A percentile compares a stretch with the other conserved stretches of the same genome.
phyloP scores from a whole-genome alignment of 345 rosid species.

The Jatropha curcas region DNA sequence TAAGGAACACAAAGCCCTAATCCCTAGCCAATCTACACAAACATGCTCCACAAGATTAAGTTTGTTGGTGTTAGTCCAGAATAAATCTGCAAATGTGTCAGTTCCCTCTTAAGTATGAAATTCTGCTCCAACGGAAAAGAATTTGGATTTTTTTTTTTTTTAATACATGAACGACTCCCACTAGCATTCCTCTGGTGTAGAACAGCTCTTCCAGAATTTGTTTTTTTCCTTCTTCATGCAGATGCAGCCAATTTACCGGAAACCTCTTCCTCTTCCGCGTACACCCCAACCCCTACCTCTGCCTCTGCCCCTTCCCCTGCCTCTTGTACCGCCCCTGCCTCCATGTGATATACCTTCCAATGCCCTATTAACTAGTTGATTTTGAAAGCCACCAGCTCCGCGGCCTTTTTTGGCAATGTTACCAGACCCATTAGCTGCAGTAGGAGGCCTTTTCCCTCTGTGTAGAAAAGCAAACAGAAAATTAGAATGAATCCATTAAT shows the following conservation, averaged over 20 bases:
- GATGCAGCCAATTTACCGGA: slow-evolving; percentile 4
- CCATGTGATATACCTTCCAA: slow-evolving; percentile 83
- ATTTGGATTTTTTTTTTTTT: too few species aligned
- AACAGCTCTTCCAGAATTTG: neutral
- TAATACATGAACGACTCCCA: slow-evolving; percentile 8
- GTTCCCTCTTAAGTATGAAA: slow-evolving; percentile 7
- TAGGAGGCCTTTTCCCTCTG: slow-evolving; percentile 81
- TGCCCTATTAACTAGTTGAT: slow-evolving; percentile 87
- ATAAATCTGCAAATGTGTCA: slow-evolving; percentile 16
- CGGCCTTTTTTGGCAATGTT: slow-evolving; percentile 69
- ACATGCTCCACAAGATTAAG: neutral
- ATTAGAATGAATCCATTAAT: slow-evolving; percentile 3
- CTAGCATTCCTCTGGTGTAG: neutral
- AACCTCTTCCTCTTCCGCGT: slow-evolving; percentile 45
- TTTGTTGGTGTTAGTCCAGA: slow-evolving; percentile 2
- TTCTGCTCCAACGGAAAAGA: neutral
- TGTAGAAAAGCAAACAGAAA: slow-evolving; percentile 9
- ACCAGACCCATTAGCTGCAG: slow-evolving; percentile 54
- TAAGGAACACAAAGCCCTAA: slow-evolving; percentile 1
- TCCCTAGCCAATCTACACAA: slow-evolving; percentile 13
- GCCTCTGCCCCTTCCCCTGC: slow-evolving; percentile 29
- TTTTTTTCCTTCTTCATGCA: neutral
- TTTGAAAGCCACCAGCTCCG: slow-evolving; percentile 60
- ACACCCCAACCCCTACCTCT: slow-evolving; percentile 45
- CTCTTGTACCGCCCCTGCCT: slow-evolving; percentile 60